Conservation (phyloP, 805 yeast species). For the Candida quercuum region DNA sequence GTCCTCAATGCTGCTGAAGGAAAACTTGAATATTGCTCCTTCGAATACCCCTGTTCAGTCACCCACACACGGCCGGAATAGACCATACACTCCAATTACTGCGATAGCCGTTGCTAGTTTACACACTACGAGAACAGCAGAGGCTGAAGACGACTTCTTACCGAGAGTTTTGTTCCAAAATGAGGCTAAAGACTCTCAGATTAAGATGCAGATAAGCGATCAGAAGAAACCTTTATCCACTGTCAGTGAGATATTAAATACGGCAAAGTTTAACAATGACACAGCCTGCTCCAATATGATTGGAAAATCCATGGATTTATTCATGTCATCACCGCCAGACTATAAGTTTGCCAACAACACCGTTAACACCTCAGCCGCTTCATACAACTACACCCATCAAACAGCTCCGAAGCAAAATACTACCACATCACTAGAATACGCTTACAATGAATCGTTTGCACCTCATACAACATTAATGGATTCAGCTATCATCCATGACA, state of each 20-base stretch:
- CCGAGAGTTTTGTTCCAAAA: not conserved
- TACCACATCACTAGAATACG: not conserved
- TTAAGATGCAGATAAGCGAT: no score
- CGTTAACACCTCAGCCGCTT: not conserved
- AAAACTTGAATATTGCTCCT: conserved; percentile 1
- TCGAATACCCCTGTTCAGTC: conserved; percentile 5
- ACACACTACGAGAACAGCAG: not conserved
- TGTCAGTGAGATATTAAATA: not conserved
- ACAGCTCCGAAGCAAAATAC: not conserved
- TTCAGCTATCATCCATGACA: no score
- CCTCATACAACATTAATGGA: not conserved
- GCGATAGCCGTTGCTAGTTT: not conserved
- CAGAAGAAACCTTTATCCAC: no score
- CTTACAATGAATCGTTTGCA: not conserved
- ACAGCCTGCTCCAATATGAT: not conserved
- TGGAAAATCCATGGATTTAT: not conserved
- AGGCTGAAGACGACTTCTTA: not conserved
- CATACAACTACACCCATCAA: not conserved
- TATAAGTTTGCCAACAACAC: not conserved
- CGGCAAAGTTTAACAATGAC: not conserved
- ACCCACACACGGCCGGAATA: not conserved
- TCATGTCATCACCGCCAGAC: not conserved
- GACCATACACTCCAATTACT: not conserved
- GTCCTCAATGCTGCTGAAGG: not conserved
- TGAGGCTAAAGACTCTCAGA: not conserved